Percentiles rank a stretch among this genome's conserved stretches.
phyloP scores from a whole-genome alignment of 352 stramenopile genomes.

The Bremia lactucae region DNA sequence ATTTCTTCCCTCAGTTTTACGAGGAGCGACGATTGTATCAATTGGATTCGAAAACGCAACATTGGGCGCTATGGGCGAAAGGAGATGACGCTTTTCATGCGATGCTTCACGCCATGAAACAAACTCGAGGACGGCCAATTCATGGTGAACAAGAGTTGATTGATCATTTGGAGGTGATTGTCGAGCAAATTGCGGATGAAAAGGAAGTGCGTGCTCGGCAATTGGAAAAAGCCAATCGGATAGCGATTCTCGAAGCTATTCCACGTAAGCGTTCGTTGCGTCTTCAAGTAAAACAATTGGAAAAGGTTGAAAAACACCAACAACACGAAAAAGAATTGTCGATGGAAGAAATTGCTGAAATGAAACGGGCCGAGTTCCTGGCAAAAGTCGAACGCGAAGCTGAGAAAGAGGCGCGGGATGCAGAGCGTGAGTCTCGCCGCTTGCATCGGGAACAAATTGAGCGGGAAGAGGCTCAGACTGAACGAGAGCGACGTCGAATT shows the following conservation, averaged over 20 bases:
- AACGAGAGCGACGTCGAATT: constrained; percentile 44
- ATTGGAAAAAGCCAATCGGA: constrained; percentile 59
- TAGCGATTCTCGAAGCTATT: constrained; percentile 76
- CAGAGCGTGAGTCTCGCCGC: constrained; percentile 38
- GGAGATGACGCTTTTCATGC: constrained; percentile 46
- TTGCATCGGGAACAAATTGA: constrained; percentile 46
- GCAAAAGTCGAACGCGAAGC: constrained; percentile 55
- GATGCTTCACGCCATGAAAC: constrained; percentile 49
- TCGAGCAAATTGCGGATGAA: constrained; percentile 73
- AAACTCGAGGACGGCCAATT: constrained; percentile 52
- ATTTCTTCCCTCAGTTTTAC: constrained; percentile 84
- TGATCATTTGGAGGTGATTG: constrained; percentile 67
- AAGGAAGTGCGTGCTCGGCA: constrained; percentile 33
- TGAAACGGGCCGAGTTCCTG: constrained; percentile 60
- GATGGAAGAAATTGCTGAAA: constrained; percentile 50
- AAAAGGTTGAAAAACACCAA: constrained; percentile 64
- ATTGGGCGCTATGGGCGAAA: constrained; percentile 74
- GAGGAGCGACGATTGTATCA: constrained; percentile 73
- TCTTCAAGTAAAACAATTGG: constrained; percentile 79
- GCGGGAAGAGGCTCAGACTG: constrained; percentile 33
- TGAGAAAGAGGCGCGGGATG: constrained; percentile 41
- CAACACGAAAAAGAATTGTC: constrained; percentile 47
- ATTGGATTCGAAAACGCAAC: constrained; percentile 28
- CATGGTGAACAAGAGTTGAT: constrained; percentile 64
- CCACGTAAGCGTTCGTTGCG: constrained; percentile 72